Base-by-base conservation (phyloP, 176 grass and related monocot species). In the Saccharum spontaneum region DNA sequence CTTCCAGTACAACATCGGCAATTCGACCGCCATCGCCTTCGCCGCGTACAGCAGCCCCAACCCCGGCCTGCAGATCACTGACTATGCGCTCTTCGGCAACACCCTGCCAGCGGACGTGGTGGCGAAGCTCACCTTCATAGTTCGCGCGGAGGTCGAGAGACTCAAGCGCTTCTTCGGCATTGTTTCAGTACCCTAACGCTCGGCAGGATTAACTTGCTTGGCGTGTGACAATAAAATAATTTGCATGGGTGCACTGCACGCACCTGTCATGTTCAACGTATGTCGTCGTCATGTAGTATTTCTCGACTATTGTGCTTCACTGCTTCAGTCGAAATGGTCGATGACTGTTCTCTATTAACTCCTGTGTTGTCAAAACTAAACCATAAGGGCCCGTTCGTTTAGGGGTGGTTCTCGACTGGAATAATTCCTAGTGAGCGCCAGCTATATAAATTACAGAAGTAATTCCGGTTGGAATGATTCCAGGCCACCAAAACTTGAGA, bases 1-100 rank as follows among this genome's bases (percentile, higher is more conserved):
- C 88, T 97, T 65, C 64, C 90, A 92, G 84, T 87, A 90, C 70
- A 97, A 91, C 61, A 3, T 23, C n/a, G 89, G 89, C 71, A 39
- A 41, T 1, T 1, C 18, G 14, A 78, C 67, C 7, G 87, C 87
- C 5, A 69, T 86, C 7, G 87, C 48, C 37, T 1, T 90, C 40
- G 84, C 82, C 10, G 75, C 69, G 8, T 93, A 88, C 74, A 91
- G 82, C 83, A 89, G 39, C 67, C 8, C 78, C 6, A 84, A 85
- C 38, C 91, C 89, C 2, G 89, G 94, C 20, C 28, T 91, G 11
- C 94, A 97, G 91, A 71, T 88, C 43, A 31, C 49, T 3, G 34
- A 68, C 37, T 75, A 18, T 39, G 89, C 84, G 20, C 82, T 97
- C 67, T 93, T 91, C 78, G 89, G n/a, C 11, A 91, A 84, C 78